These are phyloP conservation scores for Tolypocladium tundrense DNA, from an alignment of 2,329 filamentous ascomycete species.

Conservation along the genomic window DNA sequence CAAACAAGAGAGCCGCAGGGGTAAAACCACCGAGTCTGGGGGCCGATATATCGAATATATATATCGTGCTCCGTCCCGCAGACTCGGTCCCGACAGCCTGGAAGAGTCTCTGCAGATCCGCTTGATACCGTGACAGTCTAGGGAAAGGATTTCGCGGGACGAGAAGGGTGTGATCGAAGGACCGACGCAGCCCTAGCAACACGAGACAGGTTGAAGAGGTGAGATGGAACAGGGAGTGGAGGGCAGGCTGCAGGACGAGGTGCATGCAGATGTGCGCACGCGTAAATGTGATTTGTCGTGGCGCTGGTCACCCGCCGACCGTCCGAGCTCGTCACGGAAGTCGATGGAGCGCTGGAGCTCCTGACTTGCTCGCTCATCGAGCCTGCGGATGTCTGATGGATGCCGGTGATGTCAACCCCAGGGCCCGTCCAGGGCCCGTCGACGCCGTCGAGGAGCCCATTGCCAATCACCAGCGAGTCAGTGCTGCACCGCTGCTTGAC, in stretches of 20 bases:
- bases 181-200: neutral
- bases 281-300: neutral
- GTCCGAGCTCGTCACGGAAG: neutral
- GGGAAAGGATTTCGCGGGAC: neutral
- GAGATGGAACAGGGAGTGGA: neutral
- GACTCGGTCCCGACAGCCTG: neutral
- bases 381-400: neutral
- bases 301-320: neutral
- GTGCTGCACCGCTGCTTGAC: neutral
- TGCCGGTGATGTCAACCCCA: neutral
- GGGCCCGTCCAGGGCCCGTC: neutral
- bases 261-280: neutral
- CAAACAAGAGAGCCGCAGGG: neutral
- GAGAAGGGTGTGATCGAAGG: neutral
- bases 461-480: neutral
- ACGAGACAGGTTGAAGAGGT: neutral
- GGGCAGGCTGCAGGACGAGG: neutral
- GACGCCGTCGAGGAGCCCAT: neutral
- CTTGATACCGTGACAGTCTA: neutral
- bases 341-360: neutral
- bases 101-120: neutral
- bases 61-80: neutral
- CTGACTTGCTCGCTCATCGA: too few species aligned
- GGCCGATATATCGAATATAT: neutral
- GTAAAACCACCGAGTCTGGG: neutral